A percentile compares a stretch with the other conserved stretches of the same genome.
Conservation (phyloP, 2,329 filamentous ascomycete species). For the Ceratocystis huliohia region DNA sequence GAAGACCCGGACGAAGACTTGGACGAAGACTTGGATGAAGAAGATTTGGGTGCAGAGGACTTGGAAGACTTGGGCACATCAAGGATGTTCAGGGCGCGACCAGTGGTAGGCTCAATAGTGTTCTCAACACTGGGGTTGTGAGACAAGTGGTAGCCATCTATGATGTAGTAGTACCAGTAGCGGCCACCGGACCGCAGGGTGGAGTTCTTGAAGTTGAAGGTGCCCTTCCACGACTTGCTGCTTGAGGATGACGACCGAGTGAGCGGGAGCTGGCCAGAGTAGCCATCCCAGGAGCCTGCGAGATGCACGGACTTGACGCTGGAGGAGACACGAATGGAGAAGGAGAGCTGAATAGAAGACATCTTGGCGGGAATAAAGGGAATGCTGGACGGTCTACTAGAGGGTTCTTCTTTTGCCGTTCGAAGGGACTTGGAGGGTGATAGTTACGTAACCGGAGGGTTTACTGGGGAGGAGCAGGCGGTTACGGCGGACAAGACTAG, state of each 20-base stretch:
- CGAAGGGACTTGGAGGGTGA: conserved; percentile 23
- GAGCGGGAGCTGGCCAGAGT: conserved; percentile 84
- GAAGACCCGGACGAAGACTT: conserved; percentile 33
- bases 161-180: conserved; percentile 99
- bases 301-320: conserved; percentile 96
- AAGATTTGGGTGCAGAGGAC: conserved; percentile 35
- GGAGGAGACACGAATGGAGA: conserved; percentile 87
- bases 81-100: conserved; percentile 94
- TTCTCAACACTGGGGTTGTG: conserved; percentile 86
- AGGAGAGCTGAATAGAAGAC: conserved; percentile 87
- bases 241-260: conserved; percentile 63
- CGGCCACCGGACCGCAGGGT: conserved; percentile 78
- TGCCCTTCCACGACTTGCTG: conserved; percentile 89
- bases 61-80: conserved; percentile 57
- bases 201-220: conserved; percentile 83
- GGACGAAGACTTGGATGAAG: conserved; percentile 28
- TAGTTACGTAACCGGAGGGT: conserved; percentile 27
- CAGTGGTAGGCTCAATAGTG: conserved; percentile 89
- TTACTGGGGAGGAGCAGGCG: conserved; percentile 23
- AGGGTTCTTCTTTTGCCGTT: conserved; percentile 20
- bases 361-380: conserved; percentile 41
- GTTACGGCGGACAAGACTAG: conserved; percentile 26
- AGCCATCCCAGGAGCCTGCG: conserved; percentile 97
- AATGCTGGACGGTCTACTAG: conserved; percentile 7
- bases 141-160: conserved; percentile 95